phyloP scores from a whole-genome alignment of 1,139 yeast species.

The Yamadazyma conglobata region DNA sequence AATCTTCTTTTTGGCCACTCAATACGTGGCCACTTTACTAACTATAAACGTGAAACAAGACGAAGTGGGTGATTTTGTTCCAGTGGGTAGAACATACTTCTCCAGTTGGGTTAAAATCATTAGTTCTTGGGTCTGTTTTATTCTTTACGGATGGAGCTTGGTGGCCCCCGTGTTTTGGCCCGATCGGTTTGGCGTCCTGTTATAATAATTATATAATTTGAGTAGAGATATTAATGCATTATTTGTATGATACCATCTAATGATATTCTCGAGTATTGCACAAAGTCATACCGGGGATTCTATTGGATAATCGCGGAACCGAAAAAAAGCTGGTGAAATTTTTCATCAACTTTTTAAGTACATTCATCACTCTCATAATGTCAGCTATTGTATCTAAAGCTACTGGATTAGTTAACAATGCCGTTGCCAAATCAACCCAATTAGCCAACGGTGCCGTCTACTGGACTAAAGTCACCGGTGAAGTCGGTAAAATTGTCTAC shows the following conservation, averaged over 20 bases:
- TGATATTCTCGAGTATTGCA: too few relatives aligned
- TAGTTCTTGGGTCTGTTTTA: slow-evolving; percentile 89
- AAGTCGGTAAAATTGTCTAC: slow-evolving; percentile 86
- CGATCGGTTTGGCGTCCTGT: slow-evolving; percentile 62
- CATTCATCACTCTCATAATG: slow-evolving; percentile 32
- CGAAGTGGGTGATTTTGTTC: slow-evolving; percentile 84
- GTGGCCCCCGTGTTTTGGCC: slow-evolving; percentile 89
- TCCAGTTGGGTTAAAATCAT: slow-evolving; percentile 92
- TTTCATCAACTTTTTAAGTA: slow-evolving; percentile 7
- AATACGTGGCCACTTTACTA: slow-evolving; percentile 89
- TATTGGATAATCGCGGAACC: slow-evolving; percentile 11
- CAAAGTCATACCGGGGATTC: too few relatives aligned
- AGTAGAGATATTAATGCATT: not conserved
- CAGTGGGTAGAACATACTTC: slow-evolving; percentile 95
- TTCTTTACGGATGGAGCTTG: slow-evolving; percentile 84
- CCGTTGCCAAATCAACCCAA: slow-evolving; percentile 38
- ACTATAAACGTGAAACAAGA: slow-evolving; percentile 89
- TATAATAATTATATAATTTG: slow-evolving; percentile 14
- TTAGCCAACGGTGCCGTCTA: slow-evolving; percentile 55
- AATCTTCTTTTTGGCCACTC: slow-evolving; percentile 92
- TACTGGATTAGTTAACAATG: slow-evolving; percentile 38
- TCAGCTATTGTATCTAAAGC: slow-evolving; percentile 49
- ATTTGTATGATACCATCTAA: too few relatives aligned
- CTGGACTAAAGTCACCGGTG: slow-evolving; percentile 89
- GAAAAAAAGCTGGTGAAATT: slow-evolving; percentile 5